Conservation (phyloP, 306 rosid species). For the Dryas alaskensis region DNA sequence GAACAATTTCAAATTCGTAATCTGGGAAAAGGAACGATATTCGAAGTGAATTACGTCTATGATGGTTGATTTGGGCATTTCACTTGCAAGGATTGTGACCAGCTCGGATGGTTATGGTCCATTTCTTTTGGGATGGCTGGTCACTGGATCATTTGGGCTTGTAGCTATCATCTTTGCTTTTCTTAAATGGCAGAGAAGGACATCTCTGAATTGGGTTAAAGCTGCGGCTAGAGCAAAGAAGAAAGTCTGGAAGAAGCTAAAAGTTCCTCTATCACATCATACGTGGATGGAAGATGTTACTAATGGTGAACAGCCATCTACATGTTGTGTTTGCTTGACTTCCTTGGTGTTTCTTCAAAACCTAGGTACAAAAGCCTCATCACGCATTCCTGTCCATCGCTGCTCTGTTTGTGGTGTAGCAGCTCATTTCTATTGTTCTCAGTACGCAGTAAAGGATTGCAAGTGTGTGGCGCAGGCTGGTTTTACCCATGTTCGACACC, state of each 20-base stretch:
- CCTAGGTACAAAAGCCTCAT: slow-evolving; percentile 49
- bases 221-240: slow-evolving; percentile 78
- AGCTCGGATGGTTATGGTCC: slow-evolving; percentile 42
- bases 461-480: slow-evolving; percentile 80
- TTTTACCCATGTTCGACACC: slow-evolving; percentile 59
- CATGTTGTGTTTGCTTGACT: slow-evolving; percentile 71
- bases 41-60: slow-evolving; percentile 19
- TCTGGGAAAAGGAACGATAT: slow-evolving; percentile 6
- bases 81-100: slow-evolving; percentile 39
- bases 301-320: slow-evolving; percentile 58
- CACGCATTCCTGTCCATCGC: slow-evolving; percentile 54
- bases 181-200: slow-evolving; percentile 69
- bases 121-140: slow-evolving; percentile 54
- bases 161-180: slow-evolving; percentile 50
- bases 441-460: slow-evolving; percentile 62
- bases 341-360: slow-evolving; percentile 60
- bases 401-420: slow-evolving; percentile 83
- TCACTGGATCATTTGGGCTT: slow-evolving; percentile 63
- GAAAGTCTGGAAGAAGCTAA: slow-evolving; percentile 63
- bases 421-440: slow-evolving; percentile 71
- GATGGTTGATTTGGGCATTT: slow-evolving; percentile 43
- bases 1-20: slow-evolving; percentile 5
- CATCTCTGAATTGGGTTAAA: slow-evolving; percentile 66
- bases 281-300: slow-evolving; percentile 67
- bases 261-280: slow-evolving; percentile 59